Evolutionary conservation across 2,329 filamentous ascomycete genomes (phyloP), one percentile per base, ranked within the genome.

Genomic region (Penicillium frequentans): DNA sequence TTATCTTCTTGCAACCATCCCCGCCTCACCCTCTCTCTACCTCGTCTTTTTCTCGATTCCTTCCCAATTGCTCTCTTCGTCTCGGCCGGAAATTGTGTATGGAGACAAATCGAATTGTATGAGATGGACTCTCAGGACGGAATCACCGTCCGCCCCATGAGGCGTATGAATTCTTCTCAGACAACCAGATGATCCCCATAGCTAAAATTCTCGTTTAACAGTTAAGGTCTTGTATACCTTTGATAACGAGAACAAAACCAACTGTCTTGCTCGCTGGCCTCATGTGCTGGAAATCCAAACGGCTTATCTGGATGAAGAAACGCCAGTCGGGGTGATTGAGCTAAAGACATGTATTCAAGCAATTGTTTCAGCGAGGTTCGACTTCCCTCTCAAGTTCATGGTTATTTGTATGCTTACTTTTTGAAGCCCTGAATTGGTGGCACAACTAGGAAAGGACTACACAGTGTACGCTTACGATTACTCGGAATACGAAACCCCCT

Each of bases 201-300:
- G 55, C 54, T 68, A 69, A 62, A 65, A 27, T 49, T 19, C 33
- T 49, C 11, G 39, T 23, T 49, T 26, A 6, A 54, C 75, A 96
- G 93, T 98, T 75, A 98, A 98, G 82, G 90, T 98, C 49, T 87
- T 96, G 59, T 99, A 98, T 77, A 96, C 92, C 31, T 97, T 98
- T 77, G 93, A 98, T 74, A 87, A 88, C 70, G 88, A 93, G 64
- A 89, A 86, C 77, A 92, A 92, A 76, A 88, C 91, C 62, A 93
- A 93, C 71, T 97, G 92, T 75, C 83, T 99, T 49, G 93, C 93
- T 58, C 86, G 93, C 68, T 89, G 91, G 81, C 89, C 91, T 19
- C 88, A 93, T 57, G 83, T 89, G 16, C 81, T 96, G 56, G 84
- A 89, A 52, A 86, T 97, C 37, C 91, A 92, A 68, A 91, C 91